Evolutionary conservation across 768 basidiomycete species (phyloP), one percentile per base, ranked within the genome.

Genomic region (Botryobasidium botryosum): DNA sequence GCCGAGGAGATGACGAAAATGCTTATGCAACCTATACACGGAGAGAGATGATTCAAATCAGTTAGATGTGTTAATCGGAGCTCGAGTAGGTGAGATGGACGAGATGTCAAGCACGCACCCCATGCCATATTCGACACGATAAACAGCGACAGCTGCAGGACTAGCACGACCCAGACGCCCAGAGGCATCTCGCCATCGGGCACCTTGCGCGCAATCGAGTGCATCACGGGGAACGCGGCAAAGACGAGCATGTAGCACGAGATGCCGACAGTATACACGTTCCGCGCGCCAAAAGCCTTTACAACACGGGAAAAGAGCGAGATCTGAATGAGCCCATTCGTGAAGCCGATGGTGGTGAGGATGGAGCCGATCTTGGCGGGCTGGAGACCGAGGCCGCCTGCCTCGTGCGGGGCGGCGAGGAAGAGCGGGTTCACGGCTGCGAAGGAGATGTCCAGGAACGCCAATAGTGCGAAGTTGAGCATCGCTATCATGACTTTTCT

Each of bases 391-490:
- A 47, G 18, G 3, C 46, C 46, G 17, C 46, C 46, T 20, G 25
- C 40, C 4, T 26, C 2, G 28, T 41, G 25, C 17, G 46, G 46
- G 10, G 46, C 40, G 13, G 40, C 40, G 13, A 42, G 23, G 40
- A 50, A 50, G n/a, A 50, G 36, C 0, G 83, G 83, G 32, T 77
- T 74, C 8, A 84, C 60, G 6, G 77, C 68, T 37, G 72, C 72
- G 52, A 71, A 72, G 8, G 75, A 59, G 36, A 83, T 80, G 46
- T 84, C 81, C 32, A 79, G 57, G 4, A 82, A 59, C 3, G 79
- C 72, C 18, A 84, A 65, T 20, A 62, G 56, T 1, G 70, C 75
- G 56, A 83, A 85, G 53, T 83, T 83, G 15, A 64, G 62, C 13
- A 72, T 71, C 5, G 78, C 69, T 37, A 77, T 60, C 32, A 80